Percentiles rank a stretch among this genome's conserved stretches.
Conservation (phyloP, 2,329 filamentous ascomycete species). For the Epichloe coenophiala region DNA sequence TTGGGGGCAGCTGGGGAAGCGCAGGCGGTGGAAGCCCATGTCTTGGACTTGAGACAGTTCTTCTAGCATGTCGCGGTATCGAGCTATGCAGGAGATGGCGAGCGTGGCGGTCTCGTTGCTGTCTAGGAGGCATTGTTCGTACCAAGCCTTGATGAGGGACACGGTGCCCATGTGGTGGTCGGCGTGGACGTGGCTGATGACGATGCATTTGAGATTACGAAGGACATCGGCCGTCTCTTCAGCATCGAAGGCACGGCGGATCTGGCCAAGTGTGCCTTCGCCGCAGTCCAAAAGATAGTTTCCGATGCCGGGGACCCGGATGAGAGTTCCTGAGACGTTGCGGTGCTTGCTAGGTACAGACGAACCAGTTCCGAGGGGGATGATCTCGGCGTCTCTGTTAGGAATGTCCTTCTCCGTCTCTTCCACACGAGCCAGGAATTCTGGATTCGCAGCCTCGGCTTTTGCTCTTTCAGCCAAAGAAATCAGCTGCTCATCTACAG, state of each 20-base stretch:
- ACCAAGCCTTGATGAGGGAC: conserved; percentile 75
- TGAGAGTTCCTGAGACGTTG: conserved; percentile 80
- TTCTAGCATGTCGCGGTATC: conserved; percentile 62
- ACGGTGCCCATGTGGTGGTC: conserved; percentile 85
- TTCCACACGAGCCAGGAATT: conserved; percentile 35
- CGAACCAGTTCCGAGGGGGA: conserved; percentile 82
- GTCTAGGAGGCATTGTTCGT: conserved; percentile 33
- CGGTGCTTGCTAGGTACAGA: conserved; percentile 84
- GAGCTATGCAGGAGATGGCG: conserved; percentile 52
- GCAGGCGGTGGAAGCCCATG: conserved; percentile 48
- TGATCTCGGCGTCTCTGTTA: conserved; percentile 64
- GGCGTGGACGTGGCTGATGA: conserved; percentile 91
- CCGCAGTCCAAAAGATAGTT: conserved; percentile 85
- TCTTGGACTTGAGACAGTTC: conserved; percentile 74
- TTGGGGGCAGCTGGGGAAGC: conserved; percentile 19
- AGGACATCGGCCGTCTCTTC: conserved; percentile 56
- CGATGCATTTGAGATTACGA: conserved; percentile 66
- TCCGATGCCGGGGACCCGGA: conserved; percentile 74
- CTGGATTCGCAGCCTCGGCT: conserved; percentile 24
- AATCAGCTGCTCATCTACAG: conserved; percentile 30
- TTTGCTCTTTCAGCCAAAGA: conserved; percentile 36
- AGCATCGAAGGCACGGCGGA: conserved; percentile 57
- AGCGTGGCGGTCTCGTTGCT: conserved; percentile 31
- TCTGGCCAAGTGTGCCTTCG: conserved; percentile 81
- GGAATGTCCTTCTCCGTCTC: conserved; percentile 51